These are phyloP conservation scores for Alternaria dauci DNA, from an alignment of 2,329 filamentous ascomycete genomes.

Conservation along the genomic window DNA sequence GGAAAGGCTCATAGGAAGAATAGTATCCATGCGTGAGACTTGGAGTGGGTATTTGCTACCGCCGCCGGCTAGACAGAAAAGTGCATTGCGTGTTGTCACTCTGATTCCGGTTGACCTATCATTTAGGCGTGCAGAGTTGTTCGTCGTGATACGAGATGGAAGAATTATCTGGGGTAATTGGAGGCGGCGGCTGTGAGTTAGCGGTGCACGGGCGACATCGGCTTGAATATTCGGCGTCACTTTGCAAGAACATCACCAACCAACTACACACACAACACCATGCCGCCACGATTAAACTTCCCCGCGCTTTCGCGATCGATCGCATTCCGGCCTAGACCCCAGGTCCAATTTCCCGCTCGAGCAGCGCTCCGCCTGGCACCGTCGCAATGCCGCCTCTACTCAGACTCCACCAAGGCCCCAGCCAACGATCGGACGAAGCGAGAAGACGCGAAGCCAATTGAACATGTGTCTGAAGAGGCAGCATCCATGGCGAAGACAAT, in stretches of 20 bases:
- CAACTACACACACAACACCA: slow-evolving; percentile 32
- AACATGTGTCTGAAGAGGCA: slow-evolving; percentile 72
- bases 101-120: accelerated
- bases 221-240: slow-evolving; percentile 27
- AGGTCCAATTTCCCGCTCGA: slow-evolving; percentile 41
- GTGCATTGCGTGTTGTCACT: background rate
- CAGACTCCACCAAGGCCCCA: slow-evolving; percentile 44
- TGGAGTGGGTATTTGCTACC: background rate
- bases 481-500: slow-evolving; percentile 66
- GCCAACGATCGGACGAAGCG: slow-evolving; percentile 42
- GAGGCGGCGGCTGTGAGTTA: slow-evolving; percentile 7
- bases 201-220: slow-evolving; percentile 30
- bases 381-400: slow-evolving; percentile 43
- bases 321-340: slow-evolving; percentile 40
- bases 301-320: slow-evolving; percentile 43
- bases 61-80: accelerated
- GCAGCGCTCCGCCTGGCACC: slow-evolving; percentile 30
- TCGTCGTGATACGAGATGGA: background rate
- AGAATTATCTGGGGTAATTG: background rate
- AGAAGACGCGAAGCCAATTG: slow-evolving; percentile 53
- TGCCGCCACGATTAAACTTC: slow-evolving; percentile 52
- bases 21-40: background rate
- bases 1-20: background rate
- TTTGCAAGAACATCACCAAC: slow-evolving; percentile 22
- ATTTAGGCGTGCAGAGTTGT: background rate